phyloP scores from a whole-genome alignment of 768 basidiomycete species.

The Hysterangium stoloniferum region DNA sequence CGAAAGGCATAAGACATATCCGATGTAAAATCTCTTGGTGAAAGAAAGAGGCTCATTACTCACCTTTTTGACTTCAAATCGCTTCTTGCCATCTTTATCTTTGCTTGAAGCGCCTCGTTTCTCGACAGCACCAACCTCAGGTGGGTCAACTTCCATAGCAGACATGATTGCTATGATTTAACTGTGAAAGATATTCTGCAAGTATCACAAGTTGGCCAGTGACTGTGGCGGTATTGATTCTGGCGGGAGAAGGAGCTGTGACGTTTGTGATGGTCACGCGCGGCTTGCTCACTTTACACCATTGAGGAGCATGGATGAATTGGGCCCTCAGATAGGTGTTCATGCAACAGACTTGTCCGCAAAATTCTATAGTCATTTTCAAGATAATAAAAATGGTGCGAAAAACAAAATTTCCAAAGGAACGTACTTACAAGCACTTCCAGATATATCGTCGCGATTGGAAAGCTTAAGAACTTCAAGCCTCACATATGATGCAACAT shows the following conservation, averaged over 20 bases:
- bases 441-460: not conserved
- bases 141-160: constrained; percentile 70
- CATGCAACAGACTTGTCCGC: constrained; percentile 30
- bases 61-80: constrained; percentile 99
- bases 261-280: constrained; percentile 10
- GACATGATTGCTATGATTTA: constrained; percentile 24
- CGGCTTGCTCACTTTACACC: constrained; percentile 23
- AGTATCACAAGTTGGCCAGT: not conserved
- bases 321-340: too few species aligned
- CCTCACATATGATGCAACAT: constrained; percentile 45
- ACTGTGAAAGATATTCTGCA: not conserved
- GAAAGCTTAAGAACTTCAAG: constrained; percentile 16
- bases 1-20: too few species aligned
- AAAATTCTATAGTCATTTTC: constrained; percentile 43
- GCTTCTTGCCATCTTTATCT: constrained; percentile 59
- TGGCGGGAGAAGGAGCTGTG: not conserved
- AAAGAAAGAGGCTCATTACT: constrained; percentile 9
- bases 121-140: constrained; percentile 28
- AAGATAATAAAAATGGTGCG: constrained; percentile 21
- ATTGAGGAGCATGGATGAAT: constrained; percentile 19
- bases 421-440: constrained; percentile 3
- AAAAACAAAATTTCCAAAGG: not conserved
- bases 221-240: constrained; percentile 10
- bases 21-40: not conserved
- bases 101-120: constrained; percentile 44